phyloP scores from a whole-genome alignment of 805 yeast genomes.

The Saturnispora serradocipensis region DNA sequence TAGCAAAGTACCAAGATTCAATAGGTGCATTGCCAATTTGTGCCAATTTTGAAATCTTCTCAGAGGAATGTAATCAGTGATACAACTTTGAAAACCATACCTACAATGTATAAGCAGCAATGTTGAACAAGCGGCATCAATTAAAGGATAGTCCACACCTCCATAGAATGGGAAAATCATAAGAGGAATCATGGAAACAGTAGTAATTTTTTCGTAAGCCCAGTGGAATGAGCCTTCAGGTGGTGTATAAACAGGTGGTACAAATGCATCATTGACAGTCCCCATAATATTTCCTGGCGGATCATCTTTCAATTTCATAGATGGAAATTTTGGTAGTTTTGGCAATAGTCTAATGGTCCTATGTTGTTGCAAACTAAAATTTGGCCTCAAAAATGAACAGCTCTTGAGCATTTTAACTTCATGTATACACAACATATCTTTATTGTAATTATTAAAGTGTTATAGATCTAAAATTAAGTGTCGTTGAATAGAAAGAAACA shows the following conservation, averaged over 20 bases:
- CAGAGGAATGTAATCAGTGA: conserved; percentile 83
- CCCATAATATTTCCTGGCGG: conserved; percentile 89
- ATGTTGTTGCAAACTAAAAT: conserved; percentile 1
- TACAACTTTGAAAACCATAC: conserved; percentile 84
- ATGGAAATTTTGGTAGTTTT: conserved; percentile 16
- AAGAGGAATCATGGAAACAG: conserved; percentile 69
- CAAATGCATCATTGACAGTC: conserved; percentile 84
- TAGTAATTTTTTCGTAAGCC: conserved; percentile 73
- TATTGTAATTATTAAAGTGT: neutral
- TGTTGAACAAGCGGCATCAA: conserved; percentile 64
- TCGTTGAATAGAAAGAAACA: neutral
- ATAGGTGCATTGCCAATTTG: conserved; percentile 53
- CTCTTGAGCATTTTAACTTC: neutral
- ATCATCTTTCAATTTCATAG: conserved; percentile 54
- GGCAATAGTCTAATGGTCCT: conserved; percentile 18
- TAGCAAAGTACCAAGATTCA: conserved; percentile 62
- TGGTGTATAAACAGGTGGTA: conserved; percentile 51
- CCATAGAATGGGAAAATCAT: conserved; percentile 65
- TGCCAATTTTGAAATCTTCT: conserved; percentile 79
- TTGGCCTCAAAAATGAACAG: neutral
- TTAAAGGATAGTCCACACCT: conserved; percentile 60
- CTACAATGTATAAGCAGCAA: conserved; percentile 68
- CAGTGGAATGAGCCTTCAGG: conserved; percentile 86
- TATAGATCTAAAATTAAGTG: neutral
- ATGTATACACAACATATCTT: neutral